Conservation (phyloP, 768 basidiomycete species). For the Lactarius tabidus region DNA sequence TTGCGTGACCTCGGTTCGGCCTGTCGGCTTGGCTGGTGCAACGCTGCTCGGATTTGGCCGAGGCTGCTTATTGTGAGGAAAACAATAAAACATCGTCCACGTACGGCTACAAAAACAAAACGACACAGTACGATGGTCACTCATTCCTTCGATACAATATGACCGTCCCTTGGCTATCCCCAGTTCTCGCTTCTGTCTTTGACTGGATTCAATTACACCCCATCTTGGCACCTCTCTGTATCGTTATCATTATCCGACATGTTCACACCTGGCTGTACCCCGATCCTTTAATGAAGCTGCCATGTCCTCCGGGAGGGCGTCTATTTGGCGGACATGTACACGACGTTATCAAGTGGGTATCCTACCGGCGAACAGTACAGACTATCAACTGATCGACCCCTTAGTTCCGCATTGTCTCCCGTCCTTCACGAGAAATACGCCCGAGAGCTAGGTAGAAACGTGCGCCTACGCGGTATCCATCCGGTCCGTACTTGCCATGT, state of each 20-base stretch:
- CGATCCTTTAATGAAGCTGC: constrained; percentile 21
- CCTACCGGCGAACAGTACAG: not conserved
- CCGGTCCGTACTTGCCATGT: constrained; percentile 48
- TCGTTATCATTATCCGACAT: constrained; percentile 8
- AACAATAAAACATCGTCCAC: too few relatives aligned
- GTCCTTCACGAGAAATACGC: constrained; percentile 38
- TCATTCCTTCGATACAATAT: not conserved
- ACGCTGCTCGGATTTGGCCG: constrained; percentile 1
- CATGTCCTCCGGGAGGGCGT: constrained; percentile 9
- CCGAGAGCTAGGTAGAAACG: constrained; percentile 60
- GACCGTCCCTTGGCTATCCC: not conserved
- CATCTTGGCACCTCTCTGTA: not conserved
- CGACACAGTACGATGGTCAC: not conserved
- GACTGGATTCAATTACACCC: constrained; percentile 18
- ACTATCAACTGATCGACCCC: not conserved
- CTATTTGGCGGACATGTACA: constrained; percentile 18
- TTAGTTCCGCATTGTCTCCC: constrained; percentile 19
- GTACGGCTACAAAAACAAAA: not conserved
- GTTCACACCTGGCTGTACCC: constrained; percentile 15
- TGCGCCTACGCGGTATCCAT: constrained; percentile 62
- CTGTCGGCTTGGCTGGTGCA: too few relatives aligned
- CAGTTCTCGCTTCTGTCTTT: not conserved
- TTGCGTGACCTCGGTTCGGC: not conserved
- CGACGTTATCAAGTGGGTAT: constrained; percentile 10
- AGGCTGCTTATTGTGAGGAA: not conserved